A percentile compares a stretch with the other conserved stretches of the same genome.
phyloP scores from a whole-genome alignment of 108 stramenopile species.

The Stephanodiscus minutulus region DNA sequence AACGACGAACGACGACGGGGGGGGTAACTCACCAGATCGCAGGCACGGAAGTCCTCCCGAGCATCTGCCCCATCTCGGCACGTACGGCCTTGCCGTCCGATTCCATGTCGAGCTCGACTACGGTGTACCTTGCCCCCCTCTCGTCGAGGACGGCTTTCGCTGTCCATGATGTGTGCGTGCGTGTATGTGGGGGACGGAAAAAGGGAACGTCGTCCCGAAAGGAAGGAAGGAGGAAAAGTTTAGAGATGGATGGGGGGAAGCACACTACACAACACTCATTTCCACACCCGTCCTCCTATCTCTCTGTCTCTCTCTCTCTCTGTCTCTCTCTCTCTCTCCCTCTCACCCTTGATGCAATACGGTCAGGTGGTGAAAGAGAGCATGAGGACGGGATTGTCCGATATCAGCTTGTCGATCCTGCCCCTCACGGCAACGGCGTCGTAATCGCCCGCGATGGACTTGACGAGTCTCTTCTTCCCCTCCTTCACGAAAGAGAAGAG shows the following conservation, averaged over 20 bases:
- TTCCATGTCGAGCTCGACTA: slow-evolving; percentile 74
- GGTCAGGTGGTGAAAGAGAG: slow-evolving; percentile 82
- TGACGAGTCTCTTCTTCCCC: slow-evolving; percentile 84
- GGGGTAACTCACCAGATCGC: slow-evolving; percentile 70
- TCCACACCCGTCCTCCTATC: no score
- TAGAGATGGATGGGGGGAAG: no score
- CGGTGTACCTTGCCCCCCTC: slow-evolving; percentile 69
- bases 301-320: no score
- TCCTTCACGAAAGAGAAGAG: slow-evolving; percentile 61
- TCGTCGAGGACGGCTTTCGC: slow-evolving; percentile 82
- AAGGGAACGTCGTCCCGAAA: no score
- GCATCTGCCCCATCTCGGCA: slow-evolving; percentile 79
- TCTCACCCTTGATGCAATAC: slow-evolving; percentile 78
- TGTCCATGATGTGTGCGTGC: no score
- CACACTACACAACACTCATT: no score
- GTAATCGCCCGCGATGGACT: slow-evolving; percentile 82
- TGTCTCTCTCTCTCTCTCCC: no score
- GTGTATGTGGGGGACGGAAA: no score
- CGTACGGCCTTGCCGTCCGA: slow-evolving; percentile 79
- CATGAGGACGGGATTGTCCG: slow-evolving; percentile 64
- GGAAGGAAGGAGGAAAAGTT: no score
- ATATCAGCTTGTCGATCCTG: slow-evolving; percentile 63
- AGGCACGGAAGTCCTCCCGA: slow-evolving; percentile 90
- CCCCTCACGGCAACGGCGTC: slow-evolving; percentile 61
- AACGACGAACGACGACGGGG: no score